Evolutionary conservation across 2,329 filamentous ascomycete species (phyloP).

Genomic region (Catunica adiposa): DNA sequence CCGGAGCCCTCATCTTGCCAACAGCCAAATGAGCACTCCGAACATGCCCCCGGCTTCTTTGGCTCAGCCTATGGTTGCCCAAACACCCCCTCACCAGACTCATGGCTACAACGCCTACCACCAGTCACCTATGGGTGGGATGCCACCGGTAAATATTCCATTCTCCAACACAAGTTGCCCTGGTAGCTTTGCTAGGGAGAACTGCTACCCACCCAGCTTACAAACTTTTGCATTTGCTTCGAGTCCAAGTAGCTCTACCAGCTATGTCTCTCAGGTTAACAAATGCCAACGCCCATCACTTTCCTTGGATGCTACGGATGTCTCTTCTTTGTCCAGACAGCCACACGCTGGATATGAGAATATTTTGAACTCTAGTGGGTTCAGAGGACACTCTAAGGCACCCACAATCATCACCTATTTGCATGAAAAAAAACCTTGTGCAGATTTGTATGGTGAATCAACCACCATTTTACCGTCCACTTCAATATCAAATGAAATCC

Average conservation of each 20-base stretch:
- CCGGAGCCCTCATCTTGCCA: conserved; percentile 49
- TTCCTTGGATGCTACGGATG: not conserved
- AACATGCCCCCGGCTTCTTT: conserved; percentile 47
- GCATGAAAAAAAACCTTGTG: too few relatives aligned
- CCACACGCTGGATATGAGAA: not conserved
- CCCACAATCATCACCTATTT: too few relatives aligned
- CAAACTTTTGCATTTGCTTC: not conserved
- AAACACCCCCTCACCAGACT: conserved; percentile 33
- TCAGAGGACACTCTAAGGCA: too few relatives aligned
- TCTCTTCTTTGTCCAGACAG: not conserved
- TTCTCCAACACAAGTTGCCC: not conserved
- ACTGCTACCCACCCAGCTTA: not conserved
- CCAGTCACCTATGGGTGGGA: conserved; percentile 25
- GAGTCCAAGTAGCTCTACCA: not conserved
- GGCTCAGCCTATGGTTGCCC: conserved; percentile 42
- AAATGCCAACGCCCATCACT: not conserved
- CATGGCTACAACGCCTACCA: conserved; percentile 23
- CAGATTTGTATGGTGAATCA: too few relatives aligned
- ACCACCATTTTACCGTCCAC: too few relatives aligned
- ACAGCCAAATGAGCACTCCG: conserved; percentile 51
- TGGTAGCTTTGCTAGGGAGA: not conserved
- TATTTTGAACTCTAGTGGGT: not conserved
- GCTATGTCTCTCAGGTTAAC: not conserved
- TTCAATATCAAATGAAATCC: too few relatives aligned
- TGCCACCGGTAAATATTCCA: conserved; percentile 15